Evolutionary conservation across 1,284 basidiomycete genomes (phyloP), one percentile per base, ranked within the genome.

Genomic region (Prillingera fragicola): DNA sequence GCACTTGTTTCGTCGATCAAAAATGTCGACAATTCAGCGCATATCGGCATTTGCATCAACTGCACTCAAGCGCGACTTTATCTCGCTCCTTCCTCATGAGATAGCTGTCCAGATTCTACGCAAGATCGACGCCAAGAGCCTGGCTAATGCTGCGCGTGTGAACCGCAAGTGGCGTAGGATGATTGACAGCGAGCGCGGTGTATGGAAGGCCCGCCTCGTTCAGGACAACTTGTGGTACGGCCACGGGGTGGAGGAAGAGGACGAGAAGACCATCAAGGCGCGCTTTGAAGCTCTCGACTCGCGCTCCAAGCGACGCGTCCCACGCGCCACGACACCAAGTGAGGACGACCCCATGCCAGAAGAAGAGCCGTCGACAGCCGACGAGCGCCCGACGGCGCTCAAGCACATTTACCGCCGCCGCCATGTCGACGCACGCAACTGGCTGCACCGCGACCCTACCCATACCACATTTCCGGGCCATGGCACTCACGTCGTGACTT

Each of bases 401-500:
- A 70, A 70, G 49, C 65, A 67, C 43, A 57, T 70, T 13, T 69
- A 65, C 41, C 56, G 66, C 17, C 47, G 63, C 15, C 54, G 68
- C 10, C 50, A 83, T 57, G 77, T 78, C n/a, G 78, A 81, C 48
- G 82, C 84, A 2, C 81, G 57, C 23, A 70, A 67, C 45, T 76
- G 74, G 75, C 60, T 69, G 15, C 54, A 67, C 26, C 46, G 47
- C 28, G 55, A 59, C 37, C 72, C 72, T 2, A 55, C 79, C 50
- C 84, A 87, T 49, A 75, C 83, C 41, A 82, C 82, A 4, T 91
- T 95, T 72, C 76, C 83, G 5, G 89, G 89, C 7, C 87, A 91
- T 56, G 88, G 88, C 2, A 82, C 81, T 33, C 84, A 84, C 32
- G 91, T 95, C 45, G 88, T 96, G 55, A 96, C 91, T 24, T 94